Percentiles rank a stretch among this genome's conserved stretches.
Conservation (phyloP, 805 yeast species). For the Candida jianshihensis region DNA sequence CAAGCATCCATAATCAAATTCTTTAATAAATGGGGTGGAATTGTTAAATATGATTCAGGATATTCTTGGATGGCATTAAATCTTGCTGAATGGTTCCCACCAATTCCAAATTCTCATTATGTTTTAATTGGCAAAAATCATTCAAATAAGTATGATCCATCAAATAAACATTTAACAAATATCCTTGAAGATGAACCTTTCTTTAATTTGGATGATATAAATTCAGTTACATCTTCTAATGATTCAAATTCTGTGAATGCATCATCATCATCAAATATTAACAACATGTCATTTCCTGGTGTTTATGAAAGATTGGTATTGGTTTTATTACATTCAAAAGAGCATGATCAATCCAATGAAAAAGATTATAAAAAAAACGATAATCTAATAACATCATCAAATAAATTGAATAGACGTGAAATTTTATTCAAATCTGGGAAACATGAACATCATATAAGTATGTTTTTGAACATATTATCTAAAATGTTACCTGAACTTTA, state of each 20-base stretch:
- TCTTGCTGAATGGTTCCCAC: conserved; percentile 85
- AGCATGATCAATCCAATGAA: conserved; percentile 5
- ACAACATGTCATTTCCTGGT: conserved; percentile 51
- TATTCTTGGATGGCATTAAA: conserved; percentile 85
- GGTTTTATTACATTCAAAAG: conserved; percentile 55
- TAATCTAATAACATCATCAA: not conserved
- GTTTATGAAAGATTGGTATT: conserved; percentile 70
- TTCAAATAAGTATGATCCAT: conserved; percentile 10
- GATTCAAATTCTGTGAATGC: no score
- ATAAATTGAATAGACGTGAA: conserved; percentile 19
- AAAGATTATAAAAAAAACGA: conserved; percentile 3
- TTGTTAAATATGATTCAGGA: conserved; percentile 73
- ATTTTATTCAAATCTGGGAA: conserved; percentile 48
- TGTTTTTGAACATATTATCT: conserved; percentile 58
- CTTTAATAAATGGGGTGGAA: conserved; percentile 69
- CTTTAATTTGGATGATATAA: conserved; percentile 21
- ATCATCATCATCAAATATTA: conserved; percentile 8
- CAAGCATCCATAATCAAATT: conserved; percentile 59
- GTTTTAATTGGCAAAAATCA: conserved; percentile 20
- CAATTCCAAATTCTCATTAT: conserved; percentile 18
- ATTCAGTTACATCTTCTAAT: conserved; percentile 12
- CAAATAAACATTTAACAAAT: conserved; percentile 17
- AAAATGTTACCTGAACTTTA: conserved; percentile 69
- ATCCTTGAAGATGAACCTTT: conserved; percentile 6
- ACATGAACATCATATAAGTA: conserved; percentile 58